A percentile compares a stretch with the other conserved stretches of the same genome.
Evolutionary conservation across 208 protist genomes (phyloP).

Genomic region (Kentomonas sorsogonicus): DNA sequence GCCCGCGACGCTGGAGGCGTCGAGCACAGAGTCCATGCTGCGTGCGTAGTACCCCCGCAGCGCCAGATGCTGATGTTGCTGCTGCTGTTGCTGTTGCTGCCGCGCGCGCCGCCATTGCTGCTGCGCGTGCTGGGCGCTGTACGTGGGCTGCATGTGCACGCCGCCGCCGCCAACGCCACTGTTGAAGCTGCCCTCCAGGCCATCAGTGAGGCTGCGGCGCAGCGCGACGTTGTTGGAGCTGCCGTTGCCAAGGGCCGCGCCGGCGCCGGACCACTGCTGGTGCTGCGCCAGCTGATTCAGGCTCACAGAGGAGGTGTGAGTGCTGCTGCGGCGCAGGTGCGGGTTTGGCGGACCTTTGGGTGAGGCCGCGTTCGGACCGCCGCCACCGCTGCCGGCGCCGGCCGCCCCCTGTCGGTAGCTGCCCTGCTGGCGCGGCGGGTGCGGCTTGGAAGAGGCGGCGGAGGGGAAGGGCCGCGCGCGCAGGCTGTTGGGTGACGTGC

Average conservation of each 20-base stretch:
- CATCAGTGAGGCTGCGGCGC: neutral
- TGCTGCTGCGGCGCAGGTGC: too few species aligned
- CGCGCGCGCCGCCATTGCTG: neutral
- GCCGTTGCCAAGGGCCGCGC: too few species aligned
- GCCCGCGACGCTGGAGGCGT: neutral
- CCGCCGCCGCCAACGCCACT: neutral
- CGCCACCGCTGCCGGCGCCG: too few species aligned
- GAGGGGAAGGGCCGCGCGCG: slow-evolving; percentile 21
- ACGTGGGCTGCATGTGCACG: neutral
- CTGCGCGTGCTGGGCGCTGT: neutral
- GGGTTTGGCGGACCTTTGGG: too few species aligned
- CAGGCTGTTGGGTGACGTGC: slow-evolving; percentile 16
- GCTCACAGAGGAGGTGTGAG: too few species aligned
- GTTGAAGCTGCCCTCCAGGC: neutral
- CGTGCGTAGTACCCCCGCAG: neutral
- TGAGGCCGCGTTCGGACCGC: too few species aligned
- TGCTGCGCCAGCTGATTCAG: too few species aligned
- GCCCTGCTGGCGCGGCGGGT: neutral
- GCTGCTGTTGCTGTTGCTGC: neutral
- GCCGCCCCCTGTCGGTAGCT: neutral
- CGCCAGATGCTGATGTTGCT: neutral
- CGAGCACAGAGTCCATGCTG: neutral
- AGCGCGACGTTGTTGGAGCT: neutral
- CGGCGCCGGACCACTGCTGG: too few species aligned
- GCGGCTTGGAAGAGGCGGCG: neutral